A percentile compares a stretch with the other conserved stretches of the same genome.
Evolutionary conservation across 352 stramenopile species (phyloP).

Genomic region (Achlya hypogyna): DNA sequence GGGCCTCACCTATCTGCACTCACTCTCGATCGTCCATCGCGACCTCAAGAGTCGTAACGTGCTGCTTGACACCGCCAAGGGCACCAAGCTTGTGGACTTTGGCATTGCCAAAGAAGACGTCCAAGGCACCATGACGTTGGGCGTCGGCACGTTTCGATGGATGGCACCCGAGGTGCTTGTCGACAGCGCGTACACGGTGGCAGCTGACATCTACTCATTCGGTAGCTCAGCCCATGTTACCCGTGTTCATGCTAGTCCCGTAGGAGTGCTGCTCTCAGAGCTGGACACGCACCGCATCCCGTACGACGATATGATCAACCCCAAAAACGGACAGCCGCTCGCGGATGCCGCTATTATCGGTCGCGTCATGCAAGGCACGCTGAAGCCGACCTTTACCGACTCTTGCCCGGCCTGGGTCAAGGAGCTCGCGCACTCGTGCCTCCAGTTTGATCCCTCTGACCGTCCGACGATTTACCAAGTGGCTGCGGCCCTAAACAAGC

Average conservation of each 20-base stretch:
- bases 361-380: not conserved
- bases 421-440: not conserved
- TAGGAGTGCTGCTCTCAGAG: not conserved
- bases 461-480: too few species aligned
- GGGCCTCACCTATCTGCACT: not conserved
- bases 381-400: not conserved
- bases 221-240: not conserved
- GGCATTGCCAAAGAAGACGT: slow-evolving; percentile 1
- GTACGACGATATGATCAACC: not conserved
- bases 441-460: not conserved
- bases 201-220: slow-evolving; percentile 12
- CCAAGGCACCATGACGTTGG: not conserved
- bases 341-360: not conserved
- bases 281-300: not conserved
- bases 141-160: slow-evolving; percentile 2
- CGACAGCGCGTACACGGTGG: not conserved
- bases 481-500: too few species aligned
- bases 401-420: not conserved
- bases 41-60: too few species aligned
- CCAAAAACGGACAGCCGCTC: not conserved
- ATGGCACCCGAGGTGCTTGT: slow-evolving; percentile 4
- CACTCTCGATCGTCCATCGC: too few species aligned
- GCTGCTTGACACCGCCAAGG: too few species aligned
- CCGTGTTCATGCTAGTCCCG: not conserved
- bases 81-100: too few species aligned